A percentile compares a stretch with the other conserved stretches of the same genome.
Conservation (phyloP, 495 filamentous ascomycete genomes). For the Mytilinidion resinicola region DNA sequence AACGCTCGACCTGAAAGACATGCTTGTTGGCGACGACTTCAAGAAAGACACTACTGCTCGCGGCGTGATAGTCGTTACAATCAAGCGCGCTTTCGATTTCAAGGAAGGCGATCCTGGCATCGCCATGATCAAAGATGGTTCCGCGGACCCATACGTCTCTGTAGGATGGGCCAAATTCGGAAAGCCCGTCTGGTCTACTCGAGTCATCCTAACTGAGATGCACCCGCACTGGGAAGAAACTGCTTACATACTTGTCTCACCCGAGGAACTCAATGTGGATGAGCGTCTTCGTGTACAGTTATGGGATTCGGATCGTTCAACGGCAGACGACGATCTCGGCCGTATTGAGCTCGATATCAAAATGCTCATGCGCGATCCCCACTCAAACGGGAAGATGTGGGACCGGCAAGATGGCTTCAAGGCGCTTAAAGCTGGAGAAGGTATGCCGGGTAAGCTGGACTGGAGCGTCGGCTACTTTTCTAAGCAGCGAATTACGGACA, state of each 20-base stretch:
- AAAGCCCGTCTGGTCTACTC: conserved; percentile 58
- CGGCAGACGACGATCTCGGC: conserved; percentile 68
- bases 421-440: conserved; percentile 53
- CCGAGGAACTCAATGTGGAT: conserved; percentile 65
- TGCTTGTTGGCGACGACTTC: conserved; percentile 68
- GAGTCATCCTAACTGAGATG: conserved; percentile 56
- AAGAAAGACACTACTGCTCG: conserved; percentile 62
- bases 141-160: conserved; percentile 61
- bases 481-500: conserved; percentile 52
- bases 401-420: conserved; percentile 54
- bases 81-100: conserved; percentile 58
- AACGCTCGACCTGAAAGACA: conserved; percentile 64
- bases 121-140: conserved; percentile 48
- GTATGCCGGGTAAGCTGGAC: conserved; percentile 60
- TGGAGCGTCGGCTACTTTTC: conserved; percentile 69
- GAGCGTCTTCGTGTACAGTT: conserved; percentile 61
- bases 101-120: conserved; percentile 59
- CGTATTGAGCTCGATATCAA: conserved; percentile 61
- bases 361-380: conserved; percentile 50
- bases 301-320: conserved; percentile 64
- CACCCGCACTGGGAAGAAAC: conserved; percentile 65
- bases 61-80: conserved; percentile 58
- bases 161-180: conserved; percentile 72
- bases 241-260: conserved; percentile 55
- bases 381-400: conserved; percentile 49